Conservation (phyloP, 371 early-diverging fungal genomes). For the Cladochytrium tenue region DNA sequence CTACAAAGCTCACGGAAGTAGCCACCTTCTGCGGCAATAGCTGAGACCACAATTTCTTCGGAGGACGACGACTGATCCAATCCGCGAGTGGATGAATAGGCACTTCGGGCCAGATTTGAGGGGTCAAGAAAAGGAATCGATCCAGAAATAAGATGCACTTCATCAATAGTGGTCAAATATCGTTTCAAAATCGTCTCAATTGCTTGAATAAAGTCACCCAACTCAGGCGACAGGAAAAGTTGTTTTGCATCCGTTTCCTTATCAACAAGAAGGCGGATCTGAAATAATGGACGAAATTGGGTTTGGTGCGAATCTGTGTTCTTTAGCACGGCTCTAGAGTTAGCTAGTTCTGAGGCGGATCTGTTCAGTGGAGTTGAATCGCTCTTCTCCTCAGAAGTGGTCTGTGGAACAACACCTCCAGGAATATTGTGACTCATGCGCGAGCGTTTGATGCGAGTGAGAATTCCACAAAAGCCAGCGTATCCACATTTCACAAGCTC, state of each 20-base stretch:
- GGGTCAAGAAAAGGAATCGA: slow-evolving; percentile 45
- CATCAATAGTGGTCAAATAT: slow-evolving; percentile 35
- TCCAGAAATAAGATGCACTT: slow-evolving; percentile 32
- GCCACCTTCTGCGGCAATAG: slow-evolving; percentile 37
- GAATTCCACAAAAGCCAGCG: slow-evolving; percentile 37
- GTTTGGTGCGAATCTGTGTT: not conserved
- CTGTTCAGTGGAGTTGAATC: slow-evolving; percentile 29
- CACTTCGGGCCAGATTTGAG: slow-evolving; percentile 31
- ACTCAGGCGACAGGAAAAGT: slow-evolving; percentile 28
- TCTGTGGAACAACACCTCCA: not conserved
- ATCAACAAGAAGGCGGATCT: slow-evolving; percentile 32
- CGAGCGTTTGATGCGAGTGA: slow-evolving; percentile 23
- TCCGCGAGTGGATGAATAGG: slow-evolving; percentile 24
- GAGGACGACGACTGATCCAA: slow-evolving; percentile 22
- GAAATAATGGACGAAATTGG: slow-evolving; percentile 33
- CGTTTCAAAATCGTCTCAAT: slow-evolving; percentile 34
- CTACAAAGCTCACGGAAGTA: slow-evolving; percentile 46
- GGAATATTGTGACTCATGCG: not conserved
- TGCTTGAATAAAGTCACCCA: slow-evolving; percentile 31
- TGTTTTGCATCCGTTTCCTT: slow-evolving; percentile 10
- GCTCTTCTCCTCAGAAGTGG: slow-evolving; percentile 18
- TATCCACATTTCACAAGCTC: slow-evolving; percentile 39
- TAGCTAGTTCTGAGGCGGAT: not conserved
- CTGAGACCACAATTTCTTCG: slow-evolving; percentile 32
- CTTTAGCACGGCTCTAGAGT: not conserved